A percentile compares a stretch with the other conserved stretches of the same genome.
Evolutionary conservation across 495 filamentous ascomycete genomes (phyloP).

Genomic region (Penicillium canariense): DNA sequence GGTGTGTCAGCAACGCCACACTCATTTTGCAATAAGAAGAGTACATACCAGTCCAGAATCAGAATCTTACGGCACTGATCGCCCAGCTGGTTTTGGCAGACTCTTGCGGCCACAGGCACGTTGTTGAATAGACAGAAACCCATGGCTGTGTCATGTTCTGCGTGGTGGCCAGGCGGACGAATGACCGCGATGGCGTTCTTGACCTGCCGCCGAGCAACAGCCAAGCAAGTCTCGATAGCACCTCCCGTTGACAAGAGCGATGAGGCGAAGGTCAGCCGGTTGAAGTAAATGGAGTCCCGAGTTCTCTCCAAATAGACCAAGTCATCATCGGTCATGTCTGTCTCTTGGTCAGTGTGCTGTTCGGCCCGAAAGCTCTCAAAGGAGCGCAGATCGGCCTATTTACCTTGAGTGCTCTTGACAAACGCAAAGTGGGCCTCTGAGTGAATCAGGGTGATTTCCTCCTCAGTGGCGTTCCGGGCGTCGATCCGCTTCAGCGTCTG

Average conservation of each 20-base stretch:
- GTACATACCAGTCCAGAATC: constrained; percentile 93
- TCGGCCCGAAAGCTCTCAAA: not conserved
- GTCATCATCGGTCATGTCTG: constrained; percentile 56
- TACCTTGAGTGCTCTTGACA: constrained; percentile 61
- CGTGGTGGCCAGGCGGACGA: constrained; percentile 92
- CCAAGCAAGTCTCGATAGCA: constrained; percentile 89
- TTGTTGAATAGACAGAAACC: constrained; percentile 99
- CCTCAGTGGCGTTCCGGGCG: constrained; percentile 68
- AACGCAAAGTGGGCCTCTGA: constrained; percentile 71
- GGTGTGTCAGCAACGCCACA: constrained; percentile 24
- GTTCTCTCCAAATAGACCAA: constrained; percentile 62
- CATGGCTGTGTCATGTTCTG: constrained; percentile 77
- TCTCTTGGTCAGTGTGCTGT: constrained; percentile 11
- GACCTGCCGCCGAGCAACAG: constrained; percentile 72
- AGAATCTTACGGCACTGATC: constrained; percentile 80
- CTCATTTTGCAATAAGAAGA: not conserved
- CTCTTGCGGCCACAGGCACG: constrained; percentile 81
- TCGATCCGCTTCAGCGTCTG: constrained; percentile 73
- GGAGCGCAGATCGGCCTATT: not conserved
- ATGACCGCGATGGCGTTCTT: constrained; percentile 96
- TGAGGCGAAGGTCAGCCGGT: constrained; percentile 73
- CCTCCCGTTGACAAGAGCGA: constrained; percentile 86
- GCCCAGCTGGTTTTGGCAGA: constrained; percentile 74
- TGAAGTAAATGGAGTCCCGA: constrained; percentile 87
- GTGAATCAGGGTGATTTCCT: constrained; percentile 79